A percentile compares a stretch with the other conserved stretches of the same genome.
Conservation (phyloP, 495 filamentous ascomycete species). For the Immersiella caudata region DNA sequence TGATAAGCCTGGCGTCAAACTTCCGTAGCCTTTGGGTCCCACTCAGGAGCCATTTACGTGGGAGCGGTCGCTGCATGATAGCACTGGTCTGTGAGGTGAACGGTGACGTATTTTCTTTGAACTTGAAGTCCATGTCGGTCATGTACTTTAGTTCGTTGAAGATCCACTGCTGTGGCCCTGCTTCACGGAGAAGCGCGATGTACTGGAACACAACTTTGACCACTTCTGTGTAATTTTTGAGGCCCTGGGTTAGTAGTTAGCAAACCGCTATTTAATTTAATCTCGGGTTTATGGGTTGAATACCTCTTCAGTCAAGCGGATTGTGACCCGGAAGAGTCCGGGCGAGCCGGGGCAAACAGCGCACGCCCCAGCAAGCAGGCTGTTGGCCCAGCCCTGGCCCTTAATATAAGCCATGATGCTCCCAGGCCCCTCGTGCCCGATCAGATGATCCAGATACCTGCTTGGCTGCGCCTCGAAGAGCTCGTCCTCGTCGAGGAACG, state of each 20-base stretch:
- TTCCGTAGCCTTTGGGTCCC: conserved; percentile 67
- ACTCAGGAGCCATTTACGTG: conserved; percentile 86
- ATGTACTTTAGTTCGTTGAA: conserved; percentile 87
- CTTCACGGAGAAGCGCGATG: conserved; percentile 80
- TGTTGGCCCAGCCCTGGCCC: conserved; percentile 93
- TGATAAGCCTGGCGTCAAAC: conserved; percentile 76
- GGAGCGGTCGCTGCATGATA: conserved; percentile 87
- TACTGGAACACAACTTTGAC: conserved; percentile 92
- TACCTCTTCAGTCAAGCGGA: conserved; percentile 84
- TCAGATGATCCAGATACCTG: conserved; percentile 88
- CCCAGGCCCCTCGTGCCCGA: conserved; percentile 95
- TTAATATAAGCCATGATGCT: conserved; percentile 96
- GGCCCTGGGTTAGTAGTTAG: conserved; percentile 39
- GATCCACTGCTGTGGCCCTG: conserved; percentile 87
- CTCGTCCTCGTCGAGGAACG: conserved; percentile 85
- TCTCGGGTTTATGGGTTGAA: conserved; percentile 1
- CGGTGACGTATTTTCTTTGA: conserved; percentile 88
- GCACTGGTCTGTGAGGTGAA: conserved; percentile 79
- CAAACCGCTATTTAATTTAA: neutral
- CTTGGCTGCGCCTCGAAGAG: conserved; percentile 83
- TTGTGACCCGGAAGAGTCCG: conserved; percentile 72
- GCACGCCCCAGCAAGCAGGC: conserved; percentile 75
- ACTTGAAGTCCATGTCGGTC: conserved; percentile 90
- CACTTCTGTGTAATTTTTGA: conserved; percentile 83
- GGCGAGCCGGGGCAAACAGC: conserved; percentile 80